Evolutionary conservation across 495 filamentous ascomycete species (phyloP), one percentile per base, ranked within the genome.

Genomic region (Podospora anserina): DNA sequence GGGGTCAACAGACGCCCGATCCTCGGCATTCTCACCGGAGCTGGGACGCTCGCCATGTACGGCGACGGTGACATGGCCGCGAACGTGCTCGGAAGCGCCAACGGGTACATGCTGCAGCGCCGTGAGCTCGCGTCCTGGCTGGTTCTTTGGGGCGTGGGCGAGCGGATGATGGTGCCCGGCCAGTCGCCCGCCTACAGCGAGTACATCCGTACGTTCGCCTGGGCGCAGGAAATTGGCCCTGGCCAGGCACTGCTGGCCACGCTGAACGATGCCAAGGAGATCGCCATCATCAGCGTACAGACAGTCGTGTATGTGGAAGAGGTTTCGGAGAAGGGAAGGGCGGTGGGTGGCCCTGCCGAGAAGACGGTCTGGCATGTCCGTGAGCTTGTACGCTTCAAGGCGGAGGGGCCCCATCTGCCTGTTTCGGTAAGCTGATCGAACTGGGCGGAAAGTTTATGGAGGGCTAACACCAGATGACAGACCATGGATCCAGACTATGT

Each of bases 111-210:
- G 76, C 68, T 76, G n/a, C 71, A 74, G 66, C 70, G 71, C 16
- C 67, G 73, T 39, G 68, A 72, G 61, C 68, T 78, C 11, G 64
- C 68, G 26, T 74, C 69, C 3, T 81, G 79, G 79, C 54, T 73
- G 44, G 74, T 81, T 3, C 73, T 81, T 5, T 85, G 82, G 82
- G 81, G 82, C 4, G 73, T 84, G 1, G 82, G 82, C n/a, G 80
- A 78, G 57, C 76, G 80, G 5, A 54, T 85, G 15, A 69, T 83
- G n/a, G 71, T 84, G n/a, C 82, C 82, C 4, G 71, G 72, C 1
- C 68, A 77, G 63, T 75, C 78, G 19, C 66, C 66, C 7, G 77
- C 77, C 20, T 32, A 70, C 39, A 74, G 70, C 49, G 82, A 85
- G 75, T 78, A 78, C 63, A 74, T 85, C 44, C 72, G 74, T 16